Base-by-base conservation (phyloP, 345 rosid species). In the Populus alba region DNA sequence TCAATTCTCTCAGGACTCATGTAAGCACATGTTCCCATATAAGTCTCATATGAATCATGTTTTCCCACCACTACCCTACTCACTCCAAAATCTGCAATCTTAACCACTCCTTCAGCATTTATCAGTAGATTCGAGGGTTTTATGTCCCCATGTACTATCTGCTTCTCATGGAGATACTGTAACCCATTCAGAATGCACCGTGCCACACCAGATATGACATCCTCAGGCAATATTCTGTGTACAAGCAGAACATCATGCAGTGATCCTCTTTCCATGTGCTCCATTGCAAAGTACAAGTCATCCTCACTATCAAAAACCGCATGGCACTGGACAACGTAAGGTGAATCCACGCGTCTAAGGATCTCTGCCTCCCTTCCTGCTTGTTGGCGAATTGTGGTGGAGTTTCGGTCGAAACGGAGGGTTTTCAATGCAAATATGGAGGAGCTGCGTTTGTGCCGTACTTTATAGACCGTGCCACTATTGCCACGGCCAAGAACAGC, bases 1-100 rank as follows among this genome's bases (percentile, higher is more conserved):
- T 91, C 92, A 18, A 90, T 37, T 69, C 94, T 84, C 77, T 91
- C 95, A 0, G 92, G 92, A 73, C 94, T 91, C 95, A 90, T 92
- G 69, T 89, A 91, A 29, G 91, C 94, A 74, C 89, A 85, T 2
- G 97, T 91, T 23, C 97, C 94, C 87, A 82, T 78, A 59, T 63
- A 81, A 22, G 78, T 53, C 27, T 86, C 85, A 7, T 63, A 17
- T 0, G 71, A 67, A 10, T 75, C 70, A 4, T 75, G n/a, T 2
- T 71, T 67, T 16, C 77, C 83, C 2, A 75, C 81, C 37, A 82
- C 81, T 12, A 87, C 73, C 85, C 81, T 81, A 7, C 94, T 90
- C 47, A 82, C 97, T 11, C 97, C 92, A 25, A 90, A 92, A 82
- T 92, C 94, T 0, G 93, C 94, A 23, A 90, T 90, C 81, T 92